A percentile compares a stretch with the other conserved stretches of the same genome.
These are phyloP conservation scores for Neoconidiobolus thromboides DNA, from an alignment of 371 early-diverging fungal genomes.

Conservation along the genomic window DNA sequence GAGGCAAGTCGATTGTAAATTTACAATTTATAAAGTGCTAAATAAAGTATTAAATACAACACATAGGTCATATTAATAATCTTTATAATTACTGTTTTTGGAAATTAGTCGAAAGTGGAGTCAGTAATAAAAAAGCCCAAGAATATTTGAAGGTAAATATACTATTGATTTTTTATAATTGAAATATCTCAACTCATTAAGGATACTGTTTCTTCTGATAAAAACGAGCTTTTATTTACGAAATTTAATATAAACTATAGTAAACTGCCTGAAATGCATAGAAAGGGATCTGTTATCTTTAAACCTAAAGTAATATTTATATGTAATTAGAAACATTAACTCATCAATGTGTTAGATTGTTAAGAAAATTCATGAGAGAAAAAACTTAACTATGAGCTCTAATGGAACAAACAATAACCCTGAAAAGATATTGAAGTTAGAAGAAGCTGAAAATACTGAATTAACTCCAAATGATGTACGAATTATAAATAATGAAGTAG, in stretches of 20 bases:
- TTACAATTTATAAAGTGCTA: not conserved
- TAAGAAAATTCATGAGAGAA: not conserved
- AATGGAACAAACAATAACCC: not conserved
- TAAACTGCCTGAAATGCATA: slow-evolving; percentile 51
- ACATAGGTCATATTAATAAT: slow-evolving; percentile 57
- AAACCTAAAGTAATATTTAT: slow-evolving; percentile 25
- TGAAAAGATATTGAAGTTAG: slow-evolving; percentile 5
- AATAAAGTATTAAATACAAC: not conserved
- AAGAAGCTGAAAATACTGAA: not conserved
- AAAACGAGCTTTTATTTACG: slow-evolving; percentile 77
- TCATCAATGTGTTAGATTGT: not conserved
- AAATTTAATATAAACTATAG: slow-evolving; percentile 77
- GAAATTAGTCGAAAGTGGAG: slow-evolving; percentile 60
- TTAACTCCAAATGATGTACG: not conserved
- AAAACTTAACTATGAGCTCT: not conserved
- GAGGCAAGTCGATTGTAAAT: slow-evolving; percentile 84
- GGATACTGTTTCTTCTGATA: slow-evolving; percentile 64
- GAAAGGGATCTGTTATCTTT: slow-evolving; percentile 68
- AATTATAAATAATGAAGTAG: not conserved
- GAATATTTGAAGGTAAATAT: slow-evolving; percentile 2
- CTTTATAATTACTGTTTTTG: slow-evolving; percentile 89
- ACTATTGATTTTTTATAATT: not conserved
- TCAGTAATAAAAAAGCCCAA: slow-evolving; percentile 45
- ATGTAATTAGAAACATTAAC: not conserved
- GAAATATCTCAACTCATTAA: slow-evolving; percentile 8